Percentiles rank a stretch among this genome's conserved stretches.
Evolutionary conservation across 768 basidiomycete genomes (phyloP).

Genomic region (Mycena vulgaris): DNA sequence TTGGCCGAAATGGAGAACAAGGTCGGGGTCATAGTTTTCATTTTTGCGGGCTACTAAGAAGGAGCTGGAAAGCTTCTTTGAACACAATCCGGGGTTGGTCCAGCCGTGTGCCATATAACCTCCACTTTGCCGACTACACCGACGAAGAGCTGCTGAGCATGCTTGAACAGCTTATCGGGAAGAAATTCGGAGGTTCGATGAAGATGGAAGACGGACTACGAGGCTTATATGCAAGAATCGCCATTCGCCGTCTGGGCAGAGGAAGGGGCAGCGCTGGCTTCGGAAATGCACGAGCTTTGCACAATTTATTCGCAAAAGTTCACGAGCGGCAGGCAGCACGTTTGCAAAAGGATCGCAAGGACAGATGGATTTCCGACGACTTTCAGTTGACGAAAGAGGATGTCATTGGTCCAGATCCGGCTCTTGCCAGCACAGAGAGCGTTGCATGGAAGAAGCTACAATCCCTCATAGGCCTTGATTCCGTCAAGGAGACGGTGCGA

Average conservation of each 20-base stretch:
- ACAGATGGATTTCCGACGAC: conserved; percentile 61
- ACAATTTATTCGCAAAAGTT: conserved; percentile 64
- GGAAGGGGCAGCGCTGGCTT: conserved; percentile 72
- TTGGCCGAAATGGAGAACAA: conserved; percentile 84
- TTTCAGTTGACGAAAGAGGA: conserved; percentile 68
- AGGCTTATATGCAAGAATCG: conserved; percentile 70
- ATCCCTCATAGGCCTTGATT: conserved; percentile 63
- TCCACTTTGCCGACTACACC: conserved; percentile 73
- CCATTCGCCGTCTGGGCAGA: conserved; percentile 70
- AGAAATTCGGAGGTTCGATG: conserved; percentile 65
- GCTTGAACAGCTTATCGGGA: conserved; percentile 62
- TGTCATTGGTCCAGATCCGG: conserved; percentile 76
- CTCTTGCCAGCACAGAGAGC: conserved; percentile 60
- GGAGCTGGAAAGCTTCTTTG: conserved; percentile 84
- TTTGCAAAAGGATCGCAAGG: conserved; percentile 56
- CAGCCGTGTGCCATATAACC: conserved; percentile 74
- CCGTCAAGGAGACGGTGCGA: conserved; percentile 69
- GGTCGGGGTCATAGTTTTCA: conserved; percentile 74
- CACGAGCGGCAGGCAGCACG: conserved; percentile 69
- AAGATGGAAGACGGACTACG: conserved; percentile 66
- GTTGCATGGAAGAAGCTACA: conserved; percentile 68
- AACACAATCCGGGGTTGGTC: conserved; percentile 80
- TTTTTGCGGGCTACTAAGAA: conserved; percentile 79
- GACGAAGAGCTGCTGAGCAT: conserved; percentile 70
- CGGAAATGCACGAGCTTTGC: conserved; percentile 76